phyloP scores from a whole-genome alignment of 305 asterid genomes.

The Fraxinus nigra region DNA sequence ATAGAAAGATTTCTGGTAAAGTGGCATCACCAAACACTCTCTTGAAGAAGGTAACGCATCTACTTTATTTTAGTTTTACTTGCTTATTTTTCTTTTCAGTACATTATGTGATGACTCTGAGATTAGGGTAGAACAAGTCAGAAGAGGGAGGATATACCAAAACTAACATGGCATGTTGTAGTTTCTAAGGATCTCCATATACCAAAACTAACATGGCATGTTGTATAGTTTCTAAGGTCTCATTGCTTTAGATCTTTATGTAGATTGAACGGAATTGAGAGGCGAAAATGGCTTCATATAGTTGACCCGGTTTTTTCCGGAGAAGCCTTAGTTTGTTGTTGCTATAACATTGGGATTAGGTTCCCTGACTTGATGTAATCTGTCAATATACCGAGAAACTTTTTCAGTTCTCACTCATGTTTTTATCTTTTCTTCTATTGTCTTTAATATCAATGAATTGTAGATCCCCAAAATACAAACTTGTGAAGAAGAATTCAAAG shows the following conservation, averaged over 20 bases:
- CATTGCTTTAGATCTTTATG: neutral
- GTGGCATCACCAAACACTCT: slow-evolving; percentile 27
- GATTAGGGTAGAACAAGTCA: neutral
- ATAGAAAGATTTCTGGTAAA: slow-evolving; percentile 28
- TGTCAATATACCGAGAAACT: neutral
- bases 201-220: neutral
- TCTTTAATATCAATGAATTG: slow-evolving; percentile 3
- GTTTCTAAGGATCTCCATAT: neutral
- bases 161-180: neutral
- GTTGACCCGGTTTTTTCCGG: neutral
- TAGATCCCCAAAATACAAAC: slow-evolving; percentile 39
- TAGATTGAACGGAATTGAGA: neutral
- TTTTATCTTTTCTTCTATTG: neutral
- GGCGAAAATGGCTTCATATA: neutral
- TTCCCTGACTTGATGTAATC: neutral
- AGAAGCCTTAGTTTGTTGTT: neutral
- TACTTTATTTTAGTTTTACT: neutral
- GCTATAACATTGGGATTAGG: neutral
- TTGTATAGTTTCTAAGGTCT: neutral
- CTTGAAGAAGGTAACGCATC: slow-evolving; percentile 46
- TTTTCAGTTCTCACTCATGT: neutral
- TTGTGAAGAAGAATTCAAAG: slow-evolving; percentile 33
- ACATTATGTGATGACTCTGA: neutral
- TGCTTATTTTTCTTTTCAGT: neutral
- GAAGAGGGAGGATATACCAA: neutral